Conservation (phyloP, 345 rosid genomes). For the Streptanthus diversifolius region DNA sequence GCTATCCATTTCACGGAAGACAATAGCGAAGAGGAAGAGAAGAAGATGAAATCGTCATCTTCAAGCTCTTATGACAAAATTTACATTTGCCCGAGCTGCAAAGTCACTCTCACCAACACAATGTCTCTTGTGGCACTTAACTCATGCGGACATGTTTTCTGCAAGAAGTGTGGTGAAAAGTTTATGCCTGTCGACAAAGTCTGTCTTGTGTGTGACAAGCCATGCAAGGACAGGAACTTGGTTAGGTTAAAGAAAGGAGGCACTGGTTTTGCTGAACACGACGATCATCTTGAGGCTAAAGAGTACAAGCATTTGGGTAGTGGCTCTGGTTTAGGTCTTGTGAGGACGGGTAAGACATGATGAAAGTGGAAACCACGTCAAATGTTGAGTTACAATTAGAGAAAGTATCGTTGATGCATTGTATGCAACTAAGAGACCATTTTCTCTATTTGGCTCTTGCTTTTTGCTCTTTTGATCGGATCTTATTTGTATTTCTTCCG, state of each 20-base stretch:
- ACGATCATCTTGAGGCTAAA: constrained; percentile 69
- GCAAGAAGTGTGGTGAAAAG: constrained; percentile 88
- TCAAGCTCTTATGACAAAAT: constrained; percentile 58
- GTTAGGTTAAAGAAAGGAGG: constrained; percentile 82
- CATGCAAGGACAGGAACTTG: constrained; percentile 73
- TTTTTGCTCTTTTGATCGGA: constrained; percentile 38
- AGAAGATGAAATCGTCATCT: constrained; percentile 4
- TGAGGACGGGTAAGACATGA: constrained; percentile 68
- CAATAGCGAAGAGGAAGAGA: constrained; percentile 48
- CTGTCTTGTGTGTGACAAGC: constrained; percentile 70
- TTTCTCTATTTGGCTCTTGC: constrained; percentile 51
- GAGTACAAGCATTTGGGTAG: constrained; percentile 98
- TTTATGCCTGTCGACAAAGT: constrained; percentile 72
- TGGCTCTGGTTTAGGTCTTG: constrained; percentile 87
- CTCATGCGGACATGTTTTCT: constrained; percentile 95
- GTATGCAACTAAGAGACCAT: constrained; percentile 43
- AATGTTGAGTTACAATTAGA: not conserved
- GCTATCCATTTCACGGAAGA: constrained; percentile 70
- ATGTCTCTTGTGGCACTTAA: constrained; percentile 66
- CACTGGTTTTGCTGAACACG: constrained; percentile 88
- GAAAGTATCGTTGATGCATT: not conserved
- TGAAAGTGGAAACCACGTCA: not conserved
- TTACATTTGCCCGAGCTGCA: constrained; percentile 90
- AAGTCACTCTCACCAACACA: constrained; percentile 87
- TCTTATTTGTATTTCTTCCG: constrained; percentile 53